Conservation (phyloP, 495 filamentous ascomycete genomes). For the Penicillium silybi region DNA sequence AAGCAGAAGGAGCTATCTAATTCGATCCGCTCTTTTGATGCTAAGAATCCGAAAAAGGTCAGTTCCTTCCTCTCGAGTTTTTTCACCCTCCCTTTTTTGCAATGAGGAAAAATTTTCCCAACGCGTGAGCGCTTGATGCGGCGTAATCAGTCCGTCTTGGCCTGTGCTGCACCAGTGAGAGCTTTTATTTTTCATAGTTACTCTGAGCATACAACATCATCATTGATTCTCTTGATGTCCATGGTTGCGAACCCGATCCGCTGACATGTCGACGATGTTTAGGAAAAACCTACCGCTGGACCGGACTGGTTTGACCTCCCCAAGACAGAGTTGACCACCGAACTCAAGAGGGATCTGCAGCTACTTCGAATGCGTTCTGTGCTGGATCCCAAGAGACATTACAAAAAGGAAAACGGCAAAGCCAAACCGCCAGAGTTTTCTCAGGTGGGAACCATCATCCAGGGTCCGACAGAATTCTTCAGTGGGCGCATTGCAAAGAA, state of each 20-base stretch:
- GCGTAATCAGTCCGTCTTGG: constrained; percentile 70
- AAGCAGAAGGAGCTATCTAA: constrained; percentile 42
- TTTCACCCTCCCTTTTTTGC: constrained; percentile 24
- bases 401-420: constrained; percentile 78
- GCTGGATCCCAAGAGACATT: constrained; percentile 83
- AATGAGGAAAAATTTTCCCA: constrained; percentile 70
- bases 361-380: constrained; percentile 83
- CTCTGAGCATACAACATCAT: constrained; percentile 65
- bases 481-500: constrained; percentile 75
- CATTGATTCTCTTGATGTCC: constrained; percentile 1
- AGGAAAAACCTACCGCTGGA: constrained; percentile 59
- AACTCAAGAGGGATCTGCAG: constrained; percentile 83
- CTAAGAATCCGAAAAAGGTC: constrained; percentile 43
- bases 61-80: constrained; percentile 18
- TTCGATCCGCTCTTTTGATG: constrained; percentile 37
- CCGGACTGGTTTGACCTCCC: constrained; percentile 81
- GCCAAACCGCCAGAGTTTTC: constrained; percentile 69
- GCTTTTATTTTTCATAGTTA: constrained; percentile 90
- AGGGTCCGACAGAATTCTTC: constrained; percentile 86
- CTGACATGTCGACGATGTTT: constrained; percentile 29
- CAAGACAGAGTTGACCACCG: constrained; percentile 72
- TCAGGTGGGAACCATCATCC: constrained; percentile 82
- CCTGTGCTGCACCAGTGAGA: constrained; percentile 71
- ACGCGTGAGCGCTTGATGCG: constrained; percentile 57
- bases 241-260: constrained; percentile 5